These are phyloP conservation scores for Pistacia integerrima DNA, from an alignment of 345 rosid genomes.

Conservation along the genomic window DNA sequence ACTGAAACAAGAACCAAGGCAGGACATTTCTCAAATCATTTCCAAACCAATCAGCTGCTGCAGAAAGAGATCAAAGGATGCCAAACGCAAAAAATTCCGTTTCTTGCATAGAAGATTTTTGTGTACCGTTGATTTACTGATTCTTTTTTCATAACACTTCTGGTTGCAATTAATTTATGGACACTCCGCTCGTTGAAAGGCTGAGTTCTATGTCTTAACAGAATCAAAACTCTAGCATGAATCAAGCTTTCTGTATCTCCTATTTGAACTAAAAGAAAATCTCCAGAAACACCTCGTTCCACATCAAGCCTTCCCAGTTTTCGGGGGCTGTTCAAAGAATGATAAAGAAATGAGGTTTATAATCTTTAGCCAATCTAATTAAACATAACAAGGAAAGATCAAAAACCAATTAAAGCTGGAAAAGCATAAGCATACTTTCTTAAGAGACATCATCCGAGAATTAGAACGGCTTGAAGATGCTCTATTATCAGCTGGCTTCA, in stretches of 20 bases:
- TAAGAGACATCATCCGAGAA: constrained; percentile 35
- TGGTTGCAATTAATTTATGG: constrained; percentile 6
- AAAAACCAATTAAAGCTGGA: neutral
- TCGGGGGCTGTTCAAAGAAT: constrained; percentile 45
- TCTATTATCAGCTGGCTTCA: constrained; percentile 59
- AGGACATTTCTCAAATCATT: constrained; percentile 16
- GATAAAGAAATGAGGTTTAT: constrained; percentile 11
- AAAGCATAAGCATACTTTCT: constrained; percentile 55
- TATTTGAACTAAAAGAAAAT: neutral
- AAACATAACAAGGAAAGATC: neutral
- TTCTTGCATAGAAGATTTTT: constrained; percentile 22
- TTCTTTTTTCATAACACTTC: constrained; percentile 1
- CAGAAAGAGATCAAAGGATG: constrained; percentile 1
- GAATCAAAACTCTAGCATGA: constrained; percentile 6
- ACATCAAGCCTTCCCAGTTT: constrained; percentile 36
- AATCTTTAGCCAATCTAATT: neutral
- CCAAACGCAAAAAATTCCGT: constrained; percentile 12
- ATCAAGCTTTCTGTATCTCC: constrained; percentile 25
- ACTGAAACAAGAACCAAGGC: constrained; percentile 21
- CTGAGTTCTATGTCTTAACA: constrained; percentile 1
- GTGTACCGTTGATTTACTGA: constrained; percentile 22
- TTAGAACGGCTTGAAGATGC: constrained; percentile 45
- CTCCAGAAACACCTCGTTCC: constrained; percentile 13
- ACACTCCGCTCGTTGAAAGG: neutral
- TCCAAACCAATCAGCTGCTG: constrained; percentile 12